Base-by-base conservation (phyloP, 257 asterid genomes). In the Capsicum baccatum region DNA sequence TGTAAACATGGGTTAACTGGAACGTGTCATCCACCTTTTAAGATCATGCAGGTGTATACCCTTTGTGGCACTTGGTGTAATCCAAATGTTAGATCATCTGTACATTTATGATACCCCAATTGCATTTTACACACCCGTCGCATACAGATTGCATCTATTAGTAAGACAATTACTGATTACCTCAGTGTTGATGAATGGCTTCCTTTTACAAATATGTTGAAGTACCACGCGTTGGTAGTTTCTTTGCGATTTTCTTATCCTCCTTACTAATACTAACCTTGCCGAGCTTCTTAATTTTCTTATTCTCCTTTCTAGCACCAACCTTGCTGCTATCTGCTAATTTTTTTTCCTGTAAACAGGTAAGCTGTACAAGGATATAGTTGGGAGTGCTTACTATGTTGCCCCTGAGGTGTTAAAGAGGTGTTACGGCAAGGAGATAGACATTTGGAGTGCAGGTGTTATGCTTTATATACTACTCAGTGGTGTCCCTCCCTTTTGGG, bases 401-500 rank as follows among this genome's bases (percentile, higher is more conserved):
- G 98, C 97, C 11, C 98, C 98, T 9, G 98, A 94, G 85, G 97
- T 94, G 9, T 50, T 94, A 85, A 87, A 85, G 55, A 95, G 97
- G 69, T 88, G 84, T 80, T 94, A 93, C 64, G 97, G 98, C 35
- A 94, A 94, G 80, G 98, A 94, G 85, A 87, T 84, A 13, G 98
- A 94, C 73, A 85, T 94, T 57, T 94, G 97, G 97, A 94, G 98
- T 84, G 97, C 98, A 19, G 98, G 98, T 71, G 96, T 94, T 47
- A 94, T 93, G 87, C 89, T 94, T 6, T 94, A 94, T 88, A 94
- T 94, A 63, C 89, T 94, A 83, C 98, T 94, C 84, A 86, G 92
- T 64, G 97, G 98, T 58, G 98, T 92, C 8, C 98, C 98, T 16
- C 98, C 98, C 2, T 94, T 94, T 79, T 93, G 98, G 97, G 98